These are phyloP conservation scores for Neurospora cerealis DNA, from an alignment of 495 filamentous ascomycete genomes.

Conservation along the genomic window DNA sequence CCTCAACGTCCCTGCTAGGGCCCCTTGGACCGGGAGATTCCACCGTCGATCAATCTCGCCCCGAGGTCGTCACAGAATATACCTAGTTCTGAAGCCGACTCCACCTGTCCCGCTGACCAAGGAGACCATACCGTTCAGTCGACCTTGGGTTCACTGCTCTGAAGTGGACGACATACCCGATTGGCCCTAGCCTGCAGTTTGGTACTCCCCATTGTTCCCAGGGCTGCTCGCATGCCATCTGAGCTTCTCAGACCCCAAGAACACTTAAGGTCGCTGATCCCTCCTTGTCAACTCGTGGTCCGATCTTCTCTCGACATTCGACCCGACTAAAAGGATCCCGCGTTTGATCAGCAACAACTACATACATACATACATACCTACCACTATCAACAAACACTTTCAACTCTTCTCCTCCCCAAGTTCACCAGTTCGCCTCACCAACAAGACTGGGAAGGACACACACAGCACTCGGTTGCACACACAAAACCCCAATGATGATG, in stretches of 20 bases:
- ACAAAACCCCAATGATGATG: constrained; percentile 56
- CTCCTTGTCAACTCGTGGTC: constrained; percentile 38
- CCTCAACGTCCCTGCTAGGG: constrained; percentile 13
- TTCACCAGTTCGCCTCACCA: constrained; percentile 6
- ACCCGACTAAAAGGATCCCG: constrained; percentile 33
- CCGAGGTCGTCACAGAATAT: constrained; percentile 34
- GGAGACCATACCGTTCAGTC: constrained; percentile 34
- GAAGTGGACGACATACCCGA: constrained; percentile 27
- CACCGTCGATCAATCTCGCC: constrained; percentile 36
- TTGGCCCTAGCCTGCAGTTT: constrained; percentile 23
- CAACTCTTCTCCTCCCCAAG: not conserved
- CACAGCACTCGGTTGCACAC: constrained; percentile 3
- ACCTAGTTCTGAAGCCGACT: constrained; percentile 26
- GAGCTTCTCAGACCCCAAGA: constrained; percentile 29
- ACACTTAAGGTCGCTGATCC: constrained; percentile 77
- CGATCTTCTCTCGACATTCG: constrained; percentile 28
- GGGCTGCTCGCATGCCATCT: constrained; percentile 29
- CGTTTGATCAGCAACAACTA: constrained; percentile 40
- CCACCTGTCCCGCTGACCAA: constrained; percentile 35
- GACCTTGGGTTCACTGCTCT: constrained; percentile 13
- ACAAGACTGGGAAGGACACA: constrained; percentile 4
- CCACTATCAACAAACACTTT: constrained; percentile 16
- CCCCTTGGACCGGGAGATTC: constrained; percentile 28
- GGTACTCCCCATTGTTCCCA: constrained; percentile 11
- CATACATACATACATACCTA: constrained; percentile 18